Evolutionary conservation across 1,284 basidiomycete genomes (phyloP).

Genomic region (Sanghuangporus sanghuang): DNA sequence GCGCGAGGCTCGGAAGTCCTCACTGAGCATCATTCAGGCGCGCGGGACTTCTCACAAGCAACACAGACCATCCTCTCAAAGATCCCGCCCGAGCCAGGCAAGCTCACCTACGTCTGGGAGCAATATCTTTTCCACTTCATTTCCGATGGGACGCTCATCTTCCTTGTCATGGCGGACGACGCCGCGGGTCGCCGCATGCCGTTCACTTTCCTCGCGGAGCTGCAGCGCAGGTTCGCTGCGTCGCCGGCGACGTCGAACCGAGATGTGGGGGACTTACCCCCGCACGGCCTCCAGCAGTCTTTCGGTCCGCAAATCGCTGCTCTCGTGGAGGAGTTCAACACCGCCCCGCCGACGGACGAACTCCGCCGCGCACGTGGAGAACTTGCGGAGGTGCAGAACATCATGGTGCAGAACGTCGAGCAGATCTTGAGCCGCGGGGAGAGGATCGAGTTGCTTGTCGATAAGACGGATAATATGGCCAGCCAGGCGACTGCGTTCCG

Average conservation of each 20-base stretch:
- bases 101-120: slow-evolving; percentile 95
- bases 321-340: slow-evolving; percentile 85
- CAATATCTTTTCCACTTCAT: slow-evolving; percentile 96
- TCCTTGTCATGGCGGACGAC: slow-evolving; percentile 92
- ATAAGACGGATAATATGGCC: slow-evolving; percentile 96
- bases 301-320: slow-evolving; percentile 63
- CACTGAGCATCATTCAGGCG: slow-evolving; percentile 76
- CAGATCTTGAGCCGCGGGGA: slow-evolving; percentile 93
- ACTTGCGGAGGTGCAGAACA: slow-evolving; percentile 90
- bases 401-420: slow-evolving; percentile 97
- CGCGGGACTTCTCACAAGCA: slow-evolving; percentile 85
- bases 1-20: slow-evolving; percentile 77
- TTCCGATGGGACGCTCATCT: slow-evolving; percentile 80
- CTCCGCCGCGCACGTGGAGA: slow-evolving; percentile 87
- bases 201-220: slow-evolving; percentile 86
- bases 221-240: slow-evolving; percentile 78
- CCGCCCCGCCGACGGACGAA: slow-evolving; percentile 87
- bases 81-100: slow-evolving; percentile 92
- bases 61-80: slow-evolving; percentile 90
- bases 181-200: slow-evolving; percentile 87
- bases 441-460: slow-evolving; percentile 91
- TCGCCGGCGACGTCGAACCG: slow-evolving; percentile 44
- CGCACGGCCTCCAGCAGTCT: slow-evolving; percentile 62
- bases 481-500: slow-evolving; percentile 95
- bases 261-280: slow-evolving; percentile 35